Conservation (phyloP, 306 rosid species). For the Quercus agrifolia region DNA sequence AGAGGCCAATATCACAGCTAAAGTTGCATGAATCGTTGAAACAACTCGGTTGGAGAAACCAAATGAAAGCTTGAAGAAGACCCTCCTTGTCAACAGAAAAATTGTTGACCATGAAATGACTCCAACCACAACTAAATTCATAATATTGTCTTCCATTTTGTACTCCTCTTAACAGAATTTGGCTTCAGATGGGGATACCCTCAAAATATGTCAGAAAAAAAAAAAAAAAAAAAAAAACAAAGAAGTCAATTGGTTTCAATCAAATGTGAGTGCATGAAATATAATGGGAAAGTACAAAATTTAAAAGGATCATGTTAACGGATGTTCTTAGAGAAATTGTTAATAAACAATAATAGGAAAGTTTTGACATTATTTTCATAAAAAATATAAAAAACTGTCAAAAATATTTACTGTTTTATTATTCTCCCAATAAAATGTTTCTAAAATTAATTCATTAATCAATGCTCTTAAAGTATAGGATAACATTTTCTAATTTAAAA, state of each 20-base stretch:
- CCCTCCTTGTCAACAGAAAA: constrained; percentile 43
- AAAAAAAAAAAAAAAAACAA: too few relatives aligned
- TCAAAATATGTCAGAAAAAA: too few relatives aligned
- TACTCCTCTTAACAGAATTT: background rate
- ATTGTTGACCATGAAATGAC: constrained; percentile 64
- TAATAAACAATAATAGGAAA: too few relatives aligned
- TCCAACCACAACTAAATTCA: constrained; percentile 44
- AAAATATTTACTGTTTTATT: too few relatives aligned
- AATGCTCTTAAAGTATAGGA: too few relatives aligned
- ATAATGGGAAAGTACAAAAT: too few relatives aligned
- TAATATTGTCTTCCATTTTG: constrained; percentile 43
- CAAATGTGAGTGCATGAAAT: too few relatives aligned
- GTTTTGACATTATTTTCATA: rapidly evolving
- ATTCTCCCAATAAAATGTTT: too few relatives aligned
- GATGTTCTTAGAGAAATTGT: rapidly evolving
- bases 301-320: rapidly evolving
- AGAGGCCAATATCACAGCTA: constrained; percentile 64
- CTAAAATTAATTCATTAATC: too few relatives aligned
- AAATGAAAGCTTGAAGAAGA: constrained; percentile 47
- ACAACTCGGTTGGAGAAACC: constrained; percentile 67
- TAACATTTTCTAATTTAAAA: too few relatives aligned
- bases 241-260: too few relatives aligned
- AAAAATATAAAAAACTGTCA: too few relatives aligned
- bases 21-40: constrained; percentile 62
- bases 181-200: background rate